Evolutionary conservation across 176 grass and related monocot genomes (phyloP).

Genomic region (Tuctoria greenei): DNA sequence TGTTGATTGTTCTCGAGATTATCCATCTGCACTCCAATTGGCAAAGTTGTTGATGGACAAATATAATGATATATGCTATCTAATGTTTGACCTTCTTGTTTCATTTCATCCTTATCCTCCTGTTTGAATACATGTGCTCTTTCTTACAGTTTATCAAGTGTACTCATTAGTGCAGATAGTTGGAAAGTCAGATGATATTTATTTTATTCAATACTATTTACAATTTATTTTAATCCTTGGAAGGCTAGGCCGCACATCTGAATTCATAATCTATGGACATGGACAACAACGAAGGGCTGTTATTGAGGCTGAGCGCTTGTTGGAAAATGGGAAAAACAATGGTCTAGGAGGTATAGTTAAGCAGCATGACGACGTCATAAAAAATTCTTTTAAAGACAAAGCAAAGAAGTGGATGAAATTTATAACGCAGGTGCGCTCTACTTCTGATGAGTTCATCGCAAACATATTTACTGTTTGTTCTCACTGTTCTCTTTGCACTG

Average conservation of each 20-base stretch:
- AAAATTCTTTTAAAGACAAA: constrained; percentile 76
- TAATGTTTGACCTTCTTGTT: constrained; percentile 1
- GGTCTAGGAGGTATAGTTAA: constrained; percentile 38
- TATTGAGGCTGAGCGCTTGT: constrained; percentile 71
- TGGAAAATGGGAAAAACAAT: constrained; percentile 51
- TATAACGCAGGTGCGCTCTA: constrained; percentile 67
- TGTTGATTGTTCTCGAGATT: not conserved
- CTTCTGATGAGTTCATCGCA: constrained; percentile 23
- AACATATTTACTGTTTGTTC: not conserved
- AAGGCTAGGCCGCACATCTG: constrained; percentile 81
- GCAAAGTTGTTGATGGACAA: not conserved
- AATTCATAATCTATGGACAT: constrained; percentile 89
- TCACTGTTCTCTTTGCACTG: constrained; percentile 4
- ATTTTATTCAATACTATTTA: constrained; percentile 12
- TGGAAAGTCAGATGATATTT: constrained; percentile 12
- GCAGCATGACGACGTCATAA: constrained; percentile 54
- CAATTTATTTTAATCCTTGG: constrained; percentile 25
- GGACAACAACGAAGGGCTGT: constrained; percentile 90
- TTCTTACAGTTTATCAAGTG: constrained; percentile 27
- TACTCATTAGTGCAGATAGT: constrained; percentile 11
- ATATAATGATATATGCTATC: constrained; percentile 20
- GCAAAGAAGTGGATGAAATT: constrained; percentile 94
- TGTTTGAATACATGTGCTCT: not conserved
- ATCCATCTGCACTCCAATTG: not conserved
- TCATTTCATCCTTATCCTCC: constrained; percentile 16